Conservation (phyloP, 768 basidiomycete species). For the Trametes elegans region DNA sequence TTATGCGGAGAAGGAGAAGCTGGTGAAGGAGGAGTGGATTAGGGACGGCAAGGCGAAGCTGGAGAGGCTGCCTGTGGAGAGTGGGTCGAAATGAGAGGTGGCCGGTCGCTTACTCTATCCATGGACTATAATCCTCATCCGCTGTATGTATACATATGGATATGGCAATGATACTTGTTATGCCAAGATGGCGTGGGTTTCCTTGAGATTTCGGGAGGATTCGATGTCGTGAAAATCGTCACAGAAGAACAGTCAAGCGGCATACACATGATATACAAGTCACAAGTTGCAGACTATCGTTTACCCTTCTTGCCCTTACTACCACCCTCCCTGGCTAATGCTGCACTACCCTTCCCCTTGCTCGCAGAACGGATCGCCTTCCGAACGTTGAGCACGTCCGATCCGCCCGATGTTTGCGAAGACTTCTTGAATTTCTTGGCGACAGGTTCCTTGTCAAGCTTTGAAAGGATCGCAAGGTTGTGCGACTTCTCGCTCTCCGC, state of each 20-base stretch:
- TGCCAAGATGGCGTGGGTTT: not conserved
- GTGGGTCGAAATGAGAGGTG: constrained; percentile 17
- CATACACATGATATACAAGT: too few relatives aligned
- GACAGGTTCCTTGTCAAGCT: constrained; percentile 64
- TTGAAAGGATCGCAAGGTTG: constrained; percentile 72
- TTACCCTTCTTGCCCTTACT: constrained; percentile 25
- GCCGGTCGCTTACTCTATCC: not conserved
- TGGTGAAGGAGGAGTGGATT: constrained; percentile 86
- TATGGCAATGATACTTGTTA: constrained; percentile 12
- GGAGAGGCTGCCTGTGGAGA: constrained; percentile 37
- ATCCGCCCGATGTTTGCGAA: constrained; percentile 39
- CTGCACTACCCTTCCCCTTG: constrained; percentile 62
- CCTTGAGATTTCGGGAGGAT: not conserved
- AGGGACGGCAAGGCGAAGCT: constrained; percentile 69
- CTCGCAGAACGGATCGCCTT: constrained; percentile 83
- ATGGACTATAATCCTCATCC: not conserved
- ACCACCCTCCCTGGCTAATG: constrained; percentile 46
- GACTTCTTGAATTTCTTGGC: constrained; percentile 56
- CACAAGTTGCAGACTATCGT: constrained; percentile 2
- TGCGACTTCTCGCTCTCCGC: constrained; percentile 64
- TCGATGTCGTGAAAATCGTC: too few relatives aligned
- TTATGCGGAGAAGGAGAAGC: constrained; percentile 66
- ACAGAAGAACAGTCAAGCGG: too few relatives aligned
- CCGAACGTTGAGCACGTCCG: constrained; percentile 71
- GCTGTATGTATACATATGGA: constrained; percentile 22